Base-by-base conservation (phyloP, 1,284 basidiomycete genomes). In the Leccinum cinnamomeum region DNA sequence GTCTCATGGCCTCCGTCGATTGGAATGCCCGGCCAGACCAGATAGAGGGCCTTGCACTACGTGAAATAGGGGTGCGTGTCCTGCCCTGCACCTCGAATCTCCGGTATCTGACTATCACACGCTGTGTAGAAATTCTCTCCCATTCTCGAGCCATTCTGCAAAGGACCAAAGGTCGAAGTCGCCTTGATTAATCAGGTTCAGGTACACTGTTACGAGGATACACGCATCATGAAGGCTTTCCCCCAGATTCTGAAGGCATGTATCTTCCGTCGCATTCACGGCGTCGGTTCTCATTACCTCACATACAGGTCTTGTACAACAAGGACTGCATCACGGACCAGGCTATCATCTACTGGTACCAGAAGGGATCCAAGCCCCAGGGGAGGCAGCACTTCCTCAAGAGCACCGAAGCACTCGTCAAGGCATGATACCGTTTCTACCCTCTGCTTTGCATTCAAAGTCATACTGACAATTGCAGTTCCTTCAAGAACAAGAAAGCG, bases 341-440 rank as follows among this genome's bases (percentile, higher is more conserved):
- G 76, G 95, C 96, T 65, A 96, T 98, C 73, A 91, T 98, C 64
- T 98, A 97, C 79, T 98, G 96, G 96, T 84, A 94, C 79, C 89
- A 92, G 79, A 98, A 98, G 79, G 96, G 97, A 62, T 92, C 95
- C 61, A 97, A 95, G 80, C 86, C 94, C 1, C 92, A 97, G 76
- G 96, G 95, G 59, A 90, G 91, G 76, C 93, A 96, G 76, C 92
- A 96, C 76, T 98, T 98, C 84, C 80, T 98, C 69, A 95, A 94
- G 80, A 87, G 84, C 61, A 90, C 94, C 2, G 91, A 94, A 76
- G 75, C 92, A 6, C 84, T 98, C 46, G 95, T 98, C 72, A 95
- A 97, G 84, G 94, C 91, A 73, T 62, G 81, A 70, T 62, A 8
- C 35, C 56, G 61, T 46, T 62, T n/a, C 14, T 16, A 1, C 58